Conservation (phyloP, 163 green algal genomes). For the Scenedesmus sp. region DNA sequence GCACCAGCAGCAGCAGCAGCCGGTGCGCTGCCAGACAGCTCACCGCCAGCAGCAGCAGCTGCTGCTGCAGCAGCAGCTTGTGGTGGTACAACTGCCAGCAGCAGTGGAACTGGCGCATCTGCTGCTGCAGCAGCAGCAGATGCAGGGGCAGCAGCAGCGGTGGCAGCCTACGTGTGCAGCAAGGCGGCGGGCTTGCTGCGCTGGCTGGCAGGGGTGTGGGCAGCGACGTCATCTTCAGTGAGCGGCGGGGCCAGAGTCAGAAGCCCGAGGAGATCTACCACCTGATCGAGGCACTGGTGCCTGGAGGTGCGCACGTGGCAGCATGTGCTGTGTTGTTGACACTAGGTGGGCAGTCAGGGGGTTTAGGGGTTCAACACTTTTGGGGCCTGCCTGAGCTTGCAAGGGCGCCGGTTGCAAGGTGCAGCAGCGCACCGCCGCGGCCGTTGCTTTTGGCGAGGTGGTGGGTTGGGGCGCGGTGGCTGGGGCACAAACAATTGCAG, state of each 20-base stretch:
- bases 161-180: conserved; percentile 31
- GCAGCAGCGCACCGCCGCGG: too few species aligned
- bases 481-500: too few species aligned
- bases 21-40: not conserved
- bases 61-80: not conserved
- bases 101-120: not conserved
- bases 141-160: not conserved
- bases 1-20: conserved; percentile 10
- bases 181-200: conserved; percentile 27
- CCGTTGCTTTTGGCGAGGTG: too few species aligned
- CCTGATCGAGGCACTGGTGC: conserved; percentile 94
- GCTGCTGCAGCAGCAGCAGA: not conserved
- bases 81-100: not conserved
- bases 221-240: conserved; percentile 90
- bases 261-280: conserved; percentile 99
- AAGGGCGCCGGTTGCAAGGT: too few species aligned
- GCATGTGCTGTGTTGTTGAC: too few species aligned
- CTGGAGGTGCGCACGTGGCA: conserved; percentile 68
- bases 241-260: conserved; percentile 94
- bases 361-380: not conserved
- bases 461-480: too few species aligned
- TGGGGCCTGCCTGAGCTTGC: too few species aligned
- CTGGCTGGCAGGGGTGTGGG: conserved; percentile 62
- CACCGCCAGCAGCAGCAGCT: not conserved
- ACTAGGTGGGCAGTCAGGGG: not conserved